Evolutionary conservation across 2,329 filamentous ascomycete species (phyloP).

Genomic region (Aspergillus oerlinghausenensis): DNA sequence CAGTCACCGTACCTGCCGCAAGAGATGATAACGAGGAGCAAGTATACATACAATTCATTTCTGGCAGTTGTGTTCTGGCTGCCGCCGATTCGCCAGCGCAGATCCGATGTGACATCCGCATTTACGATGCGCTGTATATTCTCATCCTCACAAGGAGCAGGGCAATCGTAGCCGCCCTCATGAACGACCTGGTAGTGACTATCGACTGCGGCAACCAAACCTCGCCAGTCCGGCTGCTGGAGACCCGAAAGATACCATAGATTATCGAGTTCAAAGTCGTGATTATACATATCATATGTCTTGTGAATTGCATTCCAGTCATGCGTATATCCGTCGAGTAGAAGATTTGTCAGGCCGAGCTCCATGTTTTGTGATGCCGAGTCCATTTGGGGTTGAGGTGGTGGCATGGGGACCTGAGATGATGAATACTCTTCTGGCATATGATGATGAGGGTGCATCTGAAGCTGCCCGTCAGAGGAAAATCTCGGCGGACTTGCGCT

Average conservation of each 20-base stretch:
- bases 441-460: conserved; percentile 26
- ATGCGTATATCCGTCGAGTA: conserved; percentile 35
- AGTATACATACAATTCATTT: conserved; percentile 38
- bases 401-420: conserved; percentile 18
- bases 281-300: conserved; percentile 37
- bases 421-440: conserved; percentile 21
- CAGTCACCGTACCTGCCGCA: conserved; percentile 8
- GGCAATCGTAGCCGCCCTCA: conserved; percentile 31
- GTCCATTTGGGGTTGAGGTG: conserved; percentile 23
- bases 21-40: background rate
- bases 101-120: conserved; percentile 25
- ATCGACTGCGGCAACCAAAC: conserved; percentile 41
- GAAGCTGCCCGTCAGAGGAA: conserved; percentile 28
- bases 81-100: conserved; percentile 37
- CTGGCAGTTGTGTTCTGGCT: conserved; percentile 23
- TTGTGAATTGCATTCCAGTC: conserved; percentile 36
- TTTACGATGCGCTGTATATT: conserved; percentile 35
- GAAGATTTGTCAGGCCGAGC: conserved; percentile 32
- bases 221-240: conserved; percentile 39
- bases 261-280: conserved; percentile 38
- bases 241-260: conserved; percentile 40
- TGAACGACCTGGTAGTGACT: conserved; percentile 41
- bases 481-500: conserved; percentile 17
- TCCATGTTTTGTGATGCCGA: conserved; percentile 19
- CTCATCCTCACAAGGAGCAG: conserved; percentile 27